phyloP scores from a whole-genome alignment of 2,329 filamentous ascomycete species.

The Cadophora malorum region DNA sequence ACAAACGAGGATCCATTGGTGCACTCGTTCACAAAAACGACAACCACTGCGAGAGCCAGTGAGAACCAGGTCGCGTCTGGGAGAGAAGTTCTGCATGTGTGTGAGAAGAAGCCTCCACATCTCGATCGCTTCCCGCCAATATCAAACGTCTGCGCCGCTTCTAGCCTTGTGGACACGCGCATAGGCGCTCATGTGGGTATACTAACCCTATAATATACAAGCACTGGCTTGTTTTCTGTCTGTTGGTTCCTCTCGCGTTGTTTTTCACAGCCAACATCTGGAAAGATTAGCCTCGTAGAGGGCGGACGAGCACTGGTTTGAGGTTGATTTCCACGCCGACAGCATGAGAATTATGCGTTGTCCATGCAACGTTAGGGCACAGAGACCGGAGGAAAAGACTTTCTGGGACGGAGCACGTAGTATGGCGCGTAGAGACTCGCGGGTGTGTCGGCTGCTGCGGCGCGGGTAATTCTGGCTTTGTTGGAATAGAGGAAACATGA shows the following conservation, averaged over 20 bases:
- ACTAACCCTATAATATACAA: slow-evolving; percentile 28
- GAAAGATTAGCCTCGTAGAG: slow-evolving; percentile 26
- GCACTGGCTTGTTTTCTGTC: slow-evolving; percentile 22
- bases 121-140: slow-evolving; percentile 18
- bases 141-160: slow-evolving; percentile 34
- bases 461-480: slow-evolving; percentile 26
- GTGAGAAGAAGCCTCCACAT: slow-evolving; percentile 24
- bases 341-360: slow-evolving; percentile 29
- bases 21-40: neutral
- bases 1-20: neutral
- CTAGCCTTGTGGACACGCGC: slow-evolving; percentile 34
- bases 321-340: slow-evolving; percentile 20
- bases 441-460: slow-evolving; percentile 29
- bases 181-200: slow-evolving; percentile 35
- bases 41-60: neutral
- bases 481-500: slow-evolving; percentile 21
- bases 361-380: slow-evolving; percentile 34
- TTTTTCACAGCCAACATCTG: slow-evolving; percentile 20
- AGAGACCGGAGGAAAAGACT: slow-evolving; percentile 23
- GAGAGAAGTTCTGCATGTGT: neutral
- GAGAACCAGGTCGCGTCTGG: neutral
- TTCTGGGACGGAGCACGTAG: slow-evolving; percentile 23
- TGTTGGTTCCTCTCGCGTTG: slow-evolving; percentile 15
- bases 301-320: slow-evolving; percentile 23
- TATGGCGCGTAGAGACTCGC: slow-evolving; percentile 28